phyloP scores from a whole-genome alignment of 352 stramenopile species.

The Phytophthora constricta region DNA sequence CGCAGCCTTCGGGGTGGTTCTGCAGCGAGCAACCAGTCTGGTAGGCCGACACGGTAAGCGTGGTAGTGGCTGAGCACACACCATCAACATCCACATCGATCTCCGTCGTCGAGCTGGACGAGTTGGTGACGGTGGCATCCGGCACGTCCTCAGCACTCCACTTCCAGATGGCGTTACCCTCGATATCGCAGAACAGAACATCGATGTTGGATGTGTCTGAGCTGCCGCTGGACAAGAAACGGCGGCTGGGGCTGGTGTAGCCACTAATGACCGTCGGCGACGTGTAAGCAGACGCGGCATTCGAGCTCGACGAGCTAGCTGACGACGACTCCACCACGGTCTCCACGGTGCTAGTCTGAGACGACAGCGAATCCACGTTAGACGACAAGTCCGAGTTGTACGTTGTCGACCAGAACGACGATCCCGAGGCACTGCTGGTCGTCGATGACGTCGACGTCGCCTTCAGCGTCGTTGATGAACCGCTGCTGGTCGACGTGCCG shows the following conservation, averaged over 20 bases:
- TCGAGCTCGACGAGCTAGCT: slow-evolving; percentile 26
- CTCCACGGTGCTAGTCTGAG: slow-evolving; percentile 60
- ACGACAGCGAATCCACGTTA: slow-evolving; percentile 53
- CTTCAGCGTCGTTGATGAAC: slow-evolving; percentile 4
- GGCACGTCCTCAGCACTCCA: slow-evolving; percentile 55
- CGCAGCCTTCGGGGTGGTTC: slow-evolving; percentile 69
- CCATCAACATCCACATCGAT: slow-evolving; percentile 45
- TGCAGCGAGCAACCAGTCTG: slow-evolving; percentile 70
- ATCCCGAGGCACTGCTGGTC: slow-evolving; percentile 44
- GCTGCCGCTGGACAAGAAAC: slow-evolving; percentile 40
- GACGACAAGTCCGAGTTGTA: slow-evolving; percentile 58
- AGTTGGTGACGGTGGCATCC: slow-evolving; percentile 42
- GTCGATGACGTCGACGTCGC: slow-evolving; percentile 28
- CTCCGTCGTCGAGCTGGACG: slow-evolving; percentile 39
- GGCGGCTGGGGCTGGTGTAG: slow-evolving; percentile 45
- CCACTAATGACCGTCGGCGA: slow-evolving; percentile 56
- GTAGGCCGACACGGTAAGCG: slow-evolving; percentile 68
- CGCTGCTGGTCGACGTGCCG: slow-evolving; percentile 16
- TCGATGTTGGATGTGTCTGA: slow-evolving; percentile 47
- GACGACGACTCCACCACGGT: slow-evolving; percentile 68
- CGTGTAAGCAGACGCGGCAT: slow-evolving; percentile 42
- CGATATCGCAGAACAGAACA: slow-evolving; percentile 77
- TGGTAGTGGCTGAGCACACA: slow-evolving; percentile 44
- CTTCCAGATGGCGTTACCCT: slow-evolving; percentile 80
- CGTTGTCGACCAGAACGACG: slow-evolving; percentile 50